Conservation (phyloP, 2,329 filamentous ascomycete species). For the Neonectria hederae region DNA sequence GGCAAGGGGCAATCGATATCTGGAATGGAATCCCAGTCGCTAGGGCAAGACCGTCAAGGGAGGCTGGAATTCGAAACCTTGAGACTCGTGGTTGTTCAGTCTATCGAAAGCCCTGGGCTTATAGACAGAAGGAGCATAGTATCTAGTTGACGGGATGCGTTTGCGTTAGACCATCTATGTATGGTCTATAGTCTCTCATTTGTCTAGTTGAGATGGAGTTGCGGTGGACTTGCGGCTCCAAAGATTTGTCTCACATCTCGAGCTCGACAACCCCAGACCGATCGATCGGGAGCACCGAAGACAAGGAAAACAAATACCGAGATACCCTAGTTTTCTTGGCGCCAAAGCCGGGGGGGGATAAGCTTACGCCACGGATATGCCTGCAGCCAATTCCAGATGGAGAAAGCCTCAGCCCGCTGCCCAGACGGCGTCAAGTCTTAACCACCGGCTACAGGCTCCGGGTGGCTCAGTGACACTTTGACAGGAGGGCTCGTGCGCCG, state of each 20-base stretch:
- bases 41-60: slow-evolving; percentile 17
- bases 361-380: neutral
- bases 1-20: slow-evolving; percentile 15
- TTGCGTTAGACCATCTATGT: neutral
- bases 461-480: slow-evolving; percentile 2
- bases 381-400: neutral
- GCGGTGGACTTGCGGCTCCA: neutral
- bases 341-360: slow-evolving; percentile 2
- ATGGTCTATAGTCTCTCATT: neutral
- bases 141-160: neutral
- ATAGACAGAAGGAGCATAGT: neutral
- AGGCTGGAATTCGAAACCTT: slow-evolving; percentile 16
- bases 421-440: slow-evolving; percentile 20
- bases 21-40: slow-evolving; percentile 26
- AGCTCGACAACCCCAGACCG: neutral
- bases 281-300: neutral
- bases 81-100: neutral
- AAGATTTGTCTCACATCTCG: neutral
- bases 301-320: neutral
- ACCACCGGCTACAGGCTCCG: neutral
- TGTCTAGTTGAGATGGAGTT: neutral
- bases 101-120: neutral
- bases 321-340: neutral
- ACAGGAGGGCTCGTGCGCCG: slow-evolving; percentile 26
- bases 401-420: neutral